Base-by-base conservation (phyloP, 2,329 filamentous ascomycete genomes). In the Colletotrichum agaves region DNA sequence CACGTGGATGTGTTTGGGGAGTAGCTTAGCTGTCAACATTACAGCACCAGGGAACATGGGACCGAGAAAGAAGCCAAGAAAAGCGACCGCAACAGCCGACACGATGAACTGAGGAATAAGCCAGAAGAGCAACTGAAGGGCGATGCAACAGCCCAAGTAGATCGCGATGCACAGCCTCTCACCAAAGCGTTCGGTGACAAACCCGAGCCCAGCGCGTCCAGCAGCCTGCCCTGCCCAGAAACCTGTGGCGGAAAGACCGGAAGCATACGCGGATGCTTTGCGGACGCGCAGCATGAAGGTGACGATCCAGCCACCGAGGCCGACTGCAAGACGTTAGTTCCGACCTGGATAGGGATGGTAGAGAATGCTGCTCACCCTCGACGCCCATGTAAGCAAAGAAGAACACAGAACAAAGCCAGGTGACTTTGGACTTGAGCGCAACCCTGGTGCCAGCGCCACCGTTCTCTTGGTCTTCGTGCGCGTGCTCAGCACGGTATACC, bases 201-300 rank as follows among this genome's bases (percentile, higher is more conserved):
- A 93, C 0, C 91, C 90, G 4, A 94, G 78, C 0, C 85, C 75
- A 0, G 93, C 81, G 1, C 92, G 83, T 0, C 92, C 92, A 0
- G 91, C 77, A 0, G 91, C 92, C 73, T 93, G 86, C 1, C 92
- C 92, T n/a, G 91, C 85, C 92, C 92, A 94, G 78, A 93, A 94
- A 0, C 91, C 92, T 0, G 91, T 92, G 0, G 87, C 88, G 0
- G 88, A 88, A 78, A 93, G 90, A 27, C 91, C 91, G n/a, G 89
- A 89, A 0, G 88, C 87, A 72, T 93, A 93, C 0, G 87, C 78
- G 2, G 80, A 84, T 1, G 88, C 91, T 5, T 89, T 79, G 13
- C 92, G 86, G 10, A 93, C 88, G 12, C 87, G 85, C 5, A 93
- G 87, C 91, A 94, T 94, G 75, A 94, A 94, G 0, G 89, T 90